Evolutionary conservation across 768 basidiomycete genomes (phyloP).

Genomic region (Symmetrospora coprosmae): DNA sequence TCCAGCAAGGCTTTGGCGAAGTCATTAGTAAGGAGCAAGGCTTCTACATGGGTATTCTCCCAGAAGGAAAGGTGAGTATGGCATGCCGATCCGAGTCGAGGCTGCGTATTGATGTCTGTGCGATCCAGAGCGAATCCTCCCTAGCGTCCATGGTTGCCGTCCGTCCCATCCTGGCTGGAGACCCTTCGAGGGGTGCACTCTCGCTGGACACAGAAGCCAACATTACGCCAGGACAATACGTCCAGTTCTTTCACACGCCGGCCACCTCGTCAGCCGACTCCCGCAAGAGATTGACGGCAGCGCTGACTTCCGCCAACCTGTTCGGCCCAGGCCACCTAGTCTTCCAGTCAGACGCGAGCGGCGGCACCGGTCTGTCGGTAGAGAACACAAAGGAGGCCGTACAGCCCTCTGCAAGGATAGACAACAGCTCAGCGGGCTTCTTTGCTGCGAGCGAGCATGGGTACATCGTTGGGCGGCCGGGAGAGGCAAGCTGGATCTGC

Average conservation of each 20-base stretch:
- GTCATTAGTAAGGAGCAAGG: slow-evolving; percentile 9
- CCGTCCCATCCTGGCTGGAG: slow-evolving; percentile 15
- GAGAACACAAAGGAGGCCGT: no score
- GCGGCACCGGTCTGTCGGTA: no score
- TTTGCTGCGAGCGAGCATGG: slow-evolving; percentile 7
- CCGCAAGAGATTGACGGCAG: no score
- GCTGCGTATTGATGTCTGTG: background rate
- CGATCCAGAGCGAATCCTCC: background rate
- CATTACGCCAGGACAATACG: slow-evolving; percentile 6
- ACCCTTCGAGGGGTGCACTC: slow-evolving; percentile 12
- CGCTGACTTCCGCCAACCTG: no score
- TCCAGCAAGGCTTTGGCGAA: slow-evolving; percentile 35
- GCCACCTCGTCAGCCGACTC: no score
- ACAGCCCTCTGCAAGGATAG: no score
- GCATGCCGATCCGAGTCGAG: no score
- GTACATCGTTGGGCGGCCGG: background rate
- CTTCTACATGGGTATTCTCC: slow-evolving; percentile 16
- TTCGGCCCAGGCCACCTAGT: no score
- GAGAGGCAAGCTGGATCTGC: slow-evolving; percentile 15
- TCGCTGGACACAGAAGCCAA: slow-evolving; percentile 20
- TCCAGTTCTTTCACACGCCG: slow-evolving; percentile 11
- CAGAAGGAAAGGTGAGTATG: slow-evolving; percentile 4
- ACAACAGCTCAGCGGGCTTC: no score
- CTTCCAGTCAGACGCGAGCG: no score
- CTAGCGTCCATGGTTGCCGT: background rate